Percentiles rank a stretch among this genome's conserved stretches.
phyloP scores from a whole-genome alignment of 208 protist species.

The Leishmania amazonensis region DNA sequence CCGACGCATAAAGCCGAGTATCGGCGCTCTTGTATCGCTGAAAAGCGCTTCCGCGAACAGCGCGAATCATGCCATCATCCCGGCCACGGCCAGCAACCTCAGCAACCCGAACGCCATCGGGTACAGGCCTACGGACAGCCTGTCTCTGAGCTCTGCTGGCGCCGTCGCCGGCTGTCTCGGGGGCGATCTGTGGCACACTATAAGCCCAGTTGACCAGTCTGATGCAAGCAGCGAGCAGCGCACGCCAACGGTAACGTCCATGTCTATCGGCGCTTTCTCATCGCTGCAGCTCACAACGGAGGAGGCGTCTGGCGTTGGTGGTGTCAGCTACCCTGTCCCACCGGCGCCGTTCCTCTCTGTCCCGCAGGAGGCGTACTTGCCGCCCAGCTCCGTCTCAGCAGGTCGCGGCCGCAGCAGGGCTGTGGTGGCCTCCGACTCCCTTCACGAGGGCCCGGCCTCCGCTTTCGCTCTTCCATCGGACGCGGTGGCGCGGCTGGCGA shows the following conservation, averaged over 20 bases:
- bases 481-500: neutral
- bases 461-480: constrained; percentile 1
- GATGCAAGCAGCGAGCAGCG: constrained; percentile 4
- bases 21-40: constrained; percentile 6
- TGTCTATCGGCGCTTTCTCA: neutral
- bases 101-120: neutral
- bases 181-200: constrained; percentile 22
- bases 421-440: neutral
- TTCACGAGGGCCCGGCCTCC: neutral
- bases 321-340: neutral
- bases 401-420: neutral
- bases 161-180: neutral
- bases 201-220: constrained; percentile 6
- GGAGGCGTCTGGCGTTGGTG: constrained; percentile 2
- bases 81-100: constrained; percentile 1
- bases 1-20: constrained; percentile 21
- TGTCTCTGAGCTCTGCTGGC: constrained; percentile 13
- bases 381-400: neutral
- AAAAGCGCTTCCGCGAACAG: neutral
- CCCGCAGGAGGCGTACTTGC: neutral
- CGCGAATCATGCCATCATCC: neutral
- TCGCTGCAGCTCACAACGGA: constrained; percentile 3
- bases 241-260: neutral
- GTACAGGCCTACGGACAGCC: neutral
- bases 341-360: neutral